phyloP scores from a whole-genome alignment of 2,329 filamentous ascomycete species.

The Stemphylium beticola region DNA sequence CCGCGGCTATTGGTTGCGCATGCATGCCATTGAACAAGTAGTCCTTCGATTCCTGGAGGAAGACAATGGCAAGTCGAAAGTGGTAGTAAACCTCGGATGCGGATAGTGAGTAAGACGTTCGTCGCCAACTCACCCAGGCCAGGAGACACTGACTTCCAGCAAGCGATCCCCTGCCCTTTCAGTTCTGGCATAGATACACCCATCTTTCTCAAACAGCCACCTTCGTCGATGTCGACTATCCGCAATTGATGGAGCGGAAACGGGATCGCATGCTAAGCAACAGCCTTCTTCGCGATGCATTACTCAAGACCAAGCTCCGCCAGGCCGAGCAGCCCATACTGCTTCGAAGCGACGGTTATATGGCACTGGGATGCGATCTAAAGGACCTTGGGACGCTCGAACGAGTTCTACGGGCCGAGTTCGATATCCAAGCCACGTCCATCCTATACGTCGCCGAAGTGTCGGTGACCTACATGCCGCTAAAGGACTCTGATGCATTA shows the following conservation, averaged over 20 bases:
- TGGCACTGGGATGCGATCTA: conserved; percentile 82
- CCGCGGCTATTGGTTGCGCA: conserved; percentile 84
- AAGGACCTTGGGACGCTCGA: conserved; percentile 69
- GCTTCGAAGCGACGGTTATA: conserved; percentile 68
- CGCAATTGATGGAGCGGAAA: conserved; percentile 78
- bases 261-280: conserved; percentile 67
- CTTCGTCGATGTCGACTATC: conserved; percentile 89
- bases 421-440: conserved; percentile 64
- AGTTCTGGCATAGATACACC: conserved; percentile 73
- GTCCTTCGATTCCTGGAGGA: conserved; percentile 75
- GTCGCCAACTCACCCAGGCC: neutral
- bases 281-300: conserved; percentile 51
- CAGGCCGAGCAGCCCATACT: conserved; percentile 36
- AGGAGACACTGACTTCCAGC: conserved; percentile 23
- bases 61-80: conserved; percentile 64
- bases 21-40: conserved; percentile 79
- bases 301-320: conserved; percentile 37
- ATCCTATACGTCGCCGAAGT: conserved; percentile 89
- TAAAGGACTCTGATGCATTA: conserved; percentile 72
- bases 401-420: conserved; percentile 62
- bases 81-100: conserved; percentile 85
- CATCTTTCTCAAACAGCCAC: conserved; percentile 63
- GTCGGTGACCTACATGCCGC: conserved; percentile 88
- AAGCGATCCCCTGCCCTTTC: conserved; percentile 88
- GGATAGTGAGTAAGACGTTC: conserved; percentile 73